Evolutionary conservation across 108 stramenopile species (phyloP).

Genomic region (Discostella stelligeroides): DNA sequence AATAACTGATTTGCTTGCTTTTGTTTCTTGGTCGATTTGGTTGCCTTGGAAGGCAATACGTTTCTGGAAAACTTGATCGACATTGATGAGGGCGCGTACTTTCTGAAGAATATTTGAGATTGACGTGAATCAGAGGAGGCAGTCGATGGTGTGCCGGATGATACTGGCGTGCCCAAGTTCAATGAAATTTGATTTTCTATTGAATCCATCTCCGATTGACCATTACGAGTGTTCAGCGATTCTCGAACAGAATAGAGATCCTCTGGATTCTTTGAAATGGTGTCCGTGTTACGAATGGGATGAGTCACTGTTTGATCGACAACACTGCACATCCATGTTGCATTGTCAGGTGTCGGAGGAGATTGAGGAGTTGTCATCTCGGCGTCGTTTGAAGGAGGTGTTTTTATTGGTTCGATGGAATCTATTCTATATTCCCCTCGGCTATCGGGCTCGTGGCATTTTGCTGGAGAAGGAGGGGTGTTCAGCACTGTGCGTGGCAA

Average conservation of each 20-base stretch:
- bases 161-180: slow-evolving; percentile 5
- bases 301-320: background rate
- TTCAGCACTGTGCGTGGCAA: background rate
- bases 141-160: background rate
- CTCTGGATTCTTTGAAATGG: background rate
- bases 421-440: background rate
- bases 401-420: background rate
- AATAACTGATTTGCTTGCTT: slow-evolving; percentile 58
- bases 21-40: background rate
- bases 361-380: slow-evolving; percentile 9
- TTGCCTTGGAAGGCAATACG: background rate
- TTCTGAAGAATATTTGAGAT: slow-evolving; percentile 13
- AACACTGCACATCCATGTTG: slow-evolving; percentile 8
- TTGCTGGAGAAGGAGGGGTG: slow-evolving; percentile 2
- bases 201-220: background rate
- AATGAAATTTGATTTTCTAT: background rate
- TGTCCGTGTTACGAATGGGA: background rate
- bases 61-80: background rate
- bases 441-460: background rate
- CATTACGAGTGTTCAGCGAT: slow-evolving; percentile 11
- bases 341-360: slow-evolving; percentile 30
- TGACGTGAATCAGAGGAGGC: background rate
- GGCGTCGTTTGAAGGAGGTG: slow-evolving; percentile 21
- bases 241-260: background rate
- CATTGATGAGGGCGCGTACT: slow-evolving; percentile 2